These are phyloP conservation scores for Colletotrichum lupini DNA, from an alignment of 2,329 filamentous ascomycete genomes.

Conservation along the genomic window DNA sequence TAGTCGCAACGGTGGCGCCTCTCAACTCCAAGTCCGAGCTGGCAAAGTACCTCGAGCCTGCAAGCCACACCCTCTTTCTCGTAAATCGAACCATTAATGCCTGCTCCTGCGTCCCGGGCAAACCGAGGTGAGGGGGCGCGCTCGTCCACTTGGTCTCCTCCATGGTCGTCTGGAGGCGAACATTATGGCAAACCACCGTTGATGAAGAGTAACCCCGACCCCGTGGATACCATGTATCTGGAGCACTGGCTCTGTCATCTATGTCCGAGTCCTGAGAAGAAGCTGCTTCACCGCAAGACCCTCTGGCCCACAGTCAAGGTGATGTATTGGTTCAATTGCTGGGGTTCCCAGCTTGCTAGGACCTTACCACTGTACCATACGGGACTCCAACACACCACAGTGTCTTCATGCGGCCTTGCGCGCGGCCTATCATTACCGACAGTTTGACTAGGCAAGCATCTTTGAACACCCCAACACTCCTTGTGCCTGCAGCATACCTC, in stretches of 20 bases:
- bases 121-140: slow-evolving; percentile 20
- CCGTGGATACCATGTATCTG: not conserved
- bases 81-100: slow-evolving; percentile 31
- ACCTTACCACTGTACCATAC: not conserved
- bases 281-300: slow-evolving; percentile 7
- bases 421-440: slow-evolving; percentile 31
- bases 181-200: not conserved
- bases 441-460: slow-evolving; percentile 32
- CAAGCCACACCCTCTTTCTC: slow-evolving; percentile 16
- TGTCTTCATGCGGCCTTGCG: slow-evolving; percentile 25
- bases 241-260: not conserved
- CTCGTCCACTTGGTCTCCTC: not conserved
- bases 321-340: slow-evolving; percentile 8
- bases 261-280: not conserved
- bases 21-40: slow-evolving; percentile 6
- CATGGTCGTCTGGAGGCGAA: not conserved
- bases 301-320: slow-evolving; percentile 1
- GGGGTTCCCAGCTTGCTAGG: not conserved
- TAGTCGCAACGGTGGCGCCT: slow-evolving; percentile 30
- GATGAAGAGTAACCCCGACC: not conserved
- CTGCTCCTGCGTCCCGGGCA: slow-evolving; percentile 4
- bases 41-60: not conserved
- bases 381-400: slow-evolving; percentile 21
- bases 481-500: slow-evolving; percentile 10
- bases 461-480: slow-evolving; percentile 15